Percentiles rank a stretch among this genome's conserved stretches.
Conservation (phyloP, 1,284 basidiomycete species). For the Rhodotorula mucilaginosa region DNA sequence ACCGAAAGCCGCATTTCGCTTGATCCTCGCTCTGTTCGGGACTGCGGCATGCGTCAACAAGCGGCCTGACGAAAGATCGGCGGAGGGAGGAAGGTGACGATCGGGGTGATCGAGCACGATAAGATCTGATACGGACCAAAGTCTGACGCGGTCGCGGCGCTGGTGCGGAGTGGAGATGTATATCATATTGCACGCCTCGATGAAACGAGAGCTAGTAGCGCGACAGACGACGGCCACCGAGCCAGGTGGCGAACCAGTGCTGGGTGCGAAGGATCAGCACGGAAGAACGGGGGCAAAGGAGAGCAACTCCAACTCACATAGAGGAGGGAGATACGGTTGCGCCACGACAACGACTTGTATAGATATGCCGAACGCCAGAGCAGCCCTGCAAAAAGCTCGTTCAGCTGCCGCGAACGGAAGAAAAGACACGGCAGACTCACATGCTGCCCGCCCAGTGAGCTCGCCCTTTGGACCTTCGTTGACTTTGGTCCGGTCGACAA, state of each 20-base stretch:
- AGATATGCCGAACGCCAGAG: conserved; percentile 60
- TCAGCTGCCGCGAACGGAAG: too few relatives aligned
- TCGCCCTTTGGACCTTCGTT: conserved; percentile 60
- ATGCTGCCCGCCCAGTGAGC: conserved; percentile 40
- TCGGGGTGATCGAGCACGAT: conserved; percentile 1
- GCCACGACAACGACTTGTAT: conserved; percentile 68
- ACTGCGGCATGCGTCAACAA: background rate
- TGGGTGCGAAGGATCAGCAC: conserved; percentile 17
- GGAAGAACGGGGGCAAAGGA: background rate
- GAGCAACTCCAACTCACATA: background rate
- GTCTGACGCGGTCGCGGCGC: background rate
- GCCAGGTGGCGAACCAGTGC: conserved; percentile 53
- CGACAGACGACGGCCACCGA: conserved; percentile 76
- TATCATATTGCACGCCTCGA: background rate
- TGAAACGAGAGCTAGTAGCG: conserved; percentile 57
- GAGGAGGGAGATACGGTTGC: conserved; percentile 61
- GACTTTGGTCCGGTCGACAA: conserved; percentile 66
- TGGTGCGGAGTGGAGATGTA: background rate
- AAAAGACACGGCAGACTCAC: background rate
- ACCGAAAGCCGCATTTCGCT: too few relatives aligned
- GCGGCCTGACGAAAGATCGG: background rate
- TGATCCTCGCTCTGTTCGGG: too few relatives aligned
- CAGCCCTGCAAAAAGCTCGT: background rate
- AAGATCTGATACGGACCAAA: conserved; percentile 1
- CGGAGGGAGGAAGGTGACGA: background rate